phyloP scores from a whole-genome alignment of 352 stramenopile species.

The Phytophthora pluvialis region DNA sequence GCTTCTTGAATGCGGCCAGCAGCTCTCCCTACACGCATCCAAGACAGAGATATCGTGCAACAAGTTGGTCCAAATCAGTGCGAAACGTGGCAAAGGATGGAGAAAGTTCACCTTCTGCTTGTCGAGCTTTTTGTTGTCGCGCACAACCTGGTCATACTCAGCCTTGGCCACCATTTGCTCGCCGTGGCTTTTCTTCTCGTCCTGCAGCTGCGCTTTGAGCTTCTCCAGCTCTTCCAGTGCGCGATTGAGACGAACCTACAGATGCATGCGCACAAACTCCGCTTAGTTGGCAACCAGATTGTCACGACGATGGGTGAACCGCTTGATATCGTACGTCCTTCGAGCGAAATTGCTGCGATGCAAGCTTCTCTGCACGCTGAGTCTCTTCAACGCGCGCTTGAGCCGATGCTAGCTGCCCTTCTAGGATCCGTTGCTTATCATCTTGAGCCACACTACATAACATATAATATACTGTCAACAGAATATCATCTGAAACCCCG shows the following conservation, averaged over 20 bases:
- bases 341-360: conserved; percentile 71
- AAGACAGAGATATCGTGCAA: background rate
- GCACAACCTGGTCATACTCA: conserved; percentile 66
- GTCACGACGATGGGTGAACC: background rate
- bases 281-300: background rate
- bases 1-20: conserved; percentile 82
- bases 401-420: conserved; percentile 62
- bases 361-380: conserved; percentile 65
- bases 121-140: conserved; percentile 78
- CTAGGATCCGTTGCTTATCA: conserved; percentile 72
- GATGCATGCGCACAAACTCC: background rate
- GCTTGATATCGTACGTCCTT: conserved; percentile 55
- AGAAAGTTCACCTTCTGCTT: conserved; percentile 74
- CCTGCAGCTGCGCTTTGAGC: conserved; percentile 64
- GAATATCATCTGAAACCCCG: no score
- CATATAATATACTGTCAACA: no score
- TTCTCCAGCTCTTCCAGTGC: conserved; percentile 82
- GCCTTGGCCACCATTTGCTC: conserved; percentile 55
- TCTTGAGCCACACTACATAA: conserved; percentile 62
- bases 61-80: conserved; percentile 1
- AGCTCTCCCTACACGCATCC: conserved; percentile 55
- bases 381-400: conserved; percentile 58
- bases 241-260: conserved; percentile 75
- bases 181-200: conserved; percentile 57
- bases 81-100: background rate